phyloP scores from a whole-genome alignment of 2,329 filamentous ascomycete genomes.

The Xylariaceae sp. region DNA sequence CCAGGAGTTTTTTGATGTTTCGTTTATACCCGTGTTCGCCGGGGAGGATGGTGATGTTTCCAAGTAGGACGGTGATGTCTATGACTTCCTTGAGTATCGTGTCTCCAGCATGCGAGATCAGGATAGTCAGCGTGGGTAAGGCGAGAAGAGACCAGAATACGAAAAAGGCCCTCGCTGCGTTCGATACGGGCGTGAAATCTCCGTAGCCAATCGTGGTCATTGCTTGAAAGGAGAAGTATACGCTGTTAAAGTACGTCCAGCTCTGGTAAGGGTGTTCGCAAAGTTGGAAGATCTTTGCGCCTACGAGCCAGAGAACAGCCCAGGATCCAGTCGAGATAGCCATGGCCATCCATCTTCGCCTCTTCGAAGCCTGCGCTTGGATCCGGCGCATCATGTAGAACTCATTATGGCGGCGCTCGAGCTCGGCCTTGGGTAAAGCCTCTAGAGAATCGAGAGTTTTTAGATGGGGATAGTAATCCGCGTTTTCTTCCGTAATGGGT shows the following conservation, averaged over 20 bases:
- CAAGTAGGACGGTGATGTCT: constrained; percentile 51
- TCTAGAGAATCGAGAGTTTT: constrained; percentile 16
- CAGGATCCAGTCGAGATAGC: constrained; percentile 63
- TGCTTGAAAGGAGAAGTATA: constrained; percentile 83
- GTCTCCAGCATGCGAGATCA: constrained; percentile 78
- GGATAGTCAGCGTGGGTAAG: constrained; percentile 79
- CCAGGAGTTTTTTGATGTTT: constrained; percentile 41
- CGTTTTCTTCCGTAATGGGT: constrained; percentile 37
- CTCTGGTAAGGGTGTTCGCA: constrained; percentile 49
- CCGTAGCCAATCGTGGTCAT: constrained; percentile 86
- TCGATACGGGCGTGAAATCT: constrained; percentile 69
- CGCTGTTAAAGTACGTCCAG: constrained; percentile 71
- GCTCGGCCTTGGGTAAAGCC: constrained; percentile 38
- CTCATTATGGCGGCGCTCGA: constrained; percentile 60
- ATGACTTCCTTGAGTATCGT: constrained; percentile 65
- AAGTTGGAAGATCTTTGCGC: constrained; percentile 65
- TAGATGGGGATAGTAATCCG: constrained; percentile 17
- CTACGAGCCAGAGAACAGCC: constrained; percentile 71
- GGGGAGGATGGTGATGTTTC: constrained; percentile 56
- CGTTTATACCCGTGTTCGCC: constrained; percentile 46
- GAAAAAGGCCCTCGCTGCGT: constrained; percentile 77
- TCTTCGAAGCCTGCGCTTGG: constrained; percentile 58
- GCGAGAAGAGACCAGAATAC: constrained; percentile 89
- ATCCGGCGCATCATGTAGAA: constrained; percentile 80
- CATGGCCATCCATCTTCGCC: constrained; percentile 71